Percentiles rank a stretch among this genome's conserved stretches.
Conservation (phyloP, 1,284 basidiomycete genomes). For the Prillingera fragicola region DNA sequence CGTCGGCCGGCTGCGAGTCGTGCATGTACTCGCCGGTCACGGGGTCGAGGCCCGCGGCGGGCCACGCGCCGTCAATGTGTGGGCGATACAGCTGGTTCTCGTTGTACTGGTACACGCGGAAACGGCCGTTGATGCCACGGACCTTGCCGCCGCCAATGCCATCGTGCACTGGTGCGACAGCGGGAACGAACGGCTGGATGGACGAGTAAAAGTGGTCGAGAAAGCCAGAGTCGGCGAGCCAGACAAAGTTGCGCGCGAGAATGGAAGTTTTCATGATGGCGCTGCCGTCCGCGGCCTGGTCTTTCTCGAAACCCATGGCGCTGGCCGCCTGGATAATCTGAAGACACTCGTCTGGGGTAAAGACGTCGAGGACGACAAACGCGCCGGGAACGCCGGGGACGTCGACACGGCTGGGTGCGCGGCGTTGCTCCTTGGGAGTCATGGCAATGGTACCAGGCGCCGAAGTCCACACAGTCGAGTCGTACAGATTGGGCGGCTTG, state of each 20-base stretch:
- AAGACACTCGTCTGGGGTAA: slow-evolving; percentile 51
- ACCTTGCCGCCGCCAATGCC: slow-evolving; percentile 50
- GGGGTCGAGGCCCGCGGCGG: slow-evolving; percentile 51
- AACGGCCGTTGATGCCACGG: slow-evolving; percentile 53
- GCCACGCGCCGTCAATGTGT: slow-evolving; percentile 58
- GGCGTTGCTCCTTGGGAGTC: slow-evolving; percentile 35
- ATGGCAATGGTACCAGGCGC: slow-evolving; percentile 48
- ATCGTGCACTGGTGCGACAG: slow-evolving; percentile 30
- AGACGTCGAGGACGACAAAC: slow-evolving; percentile 53
- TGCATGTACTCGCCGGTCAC: slow-evolving; percentile 54
- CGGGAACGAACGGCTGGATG: slow-evolving; percentile 50
- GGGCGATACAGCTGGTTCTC: slow-evolving; percentile 53
- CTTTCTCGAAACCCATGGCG: slow-evolving; percentile 52
- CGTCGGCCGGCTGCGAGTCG: slow-evolving; percentile 47
- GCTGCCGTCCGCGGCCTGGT: slow-evolving; percentile 52
- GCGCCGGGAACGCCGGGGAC: slow-evolving; percentile 51
- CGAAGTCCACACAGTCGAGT: slow-evolving; percentile 52
- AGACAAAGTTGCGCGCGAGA: slow-evolving; percentile 55
- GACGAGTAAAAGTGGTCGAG: slow-evolving; percentile 50
- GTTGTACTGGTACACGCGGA: slow-evolving; percentile 54
- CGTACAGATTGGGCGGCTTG: slow-evolving; percentile 53
- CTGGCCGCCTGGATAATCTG: slow-evolving; percentile 51
- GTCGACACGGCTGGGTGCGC: slow-evolving; percentile 22
- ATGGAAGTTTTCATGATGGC: slow-evolving; percentile 51
- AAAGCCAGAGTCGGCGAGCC: slow-evolving; percentile 54